These are phyloP conservation scores for Zelonia costaricensis DNA, from an alignment of 208 protist species.

Conservation along the genomic window DNA sequence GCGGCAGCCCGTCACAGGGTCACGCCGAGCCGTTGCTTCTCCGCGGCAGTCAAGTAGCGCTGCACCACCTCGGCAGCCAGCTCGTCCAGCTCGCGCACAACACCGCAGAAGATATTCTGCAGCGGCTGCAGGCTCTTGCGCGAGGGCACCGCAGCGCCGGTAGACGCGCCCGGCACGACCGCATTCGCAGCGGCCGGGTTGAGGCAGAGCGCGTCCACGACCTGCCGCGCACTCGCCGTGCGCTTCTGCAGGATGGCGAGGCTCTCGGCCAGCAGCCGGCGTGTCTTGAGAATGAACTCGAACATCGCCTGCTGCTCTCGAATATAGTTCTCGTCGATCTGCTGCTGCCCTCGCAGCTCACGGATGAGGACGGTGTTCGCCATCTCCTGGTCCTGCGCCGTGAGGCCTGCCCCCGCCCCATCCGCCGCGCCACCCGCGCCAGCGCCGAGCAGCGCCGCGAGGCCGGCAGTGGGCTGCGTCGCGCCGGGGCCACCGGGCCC, in stretches of 20 bases:
- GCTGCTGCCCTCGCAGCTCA: slow-evolving; percentile 32
- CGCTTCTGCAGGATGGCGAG: slow-evolving; percentile 58
- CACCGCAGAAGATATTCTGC: slow-evolving; percentile 41
- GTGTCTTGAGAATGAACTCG: slow-evolving; percentile 86
- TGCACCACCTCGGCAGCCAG: slow-evolving; percentile 48
- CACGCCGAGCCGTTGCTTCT: slow-evolving; percentile 71
- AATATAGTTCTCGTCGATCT: slow-evolving; percentile 54
- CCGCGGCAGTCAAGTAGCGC: slow-evolving; percentile 50
- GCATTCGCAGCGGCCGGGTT: slow-evolving; percentile 12
- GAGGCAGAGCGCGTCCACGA: slow-evolving; percentile 56
- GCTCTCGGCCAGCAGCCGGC: slow-evolving; percentile 63
- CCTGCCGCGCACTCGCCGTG: slow-evolving; percentile 58
- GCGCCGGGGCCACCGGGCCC: not conserved
- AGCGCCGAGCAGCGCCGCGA: not conserved
- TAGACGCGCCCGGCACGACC: not conserved
- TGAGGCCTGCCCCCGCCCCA: not conserved
- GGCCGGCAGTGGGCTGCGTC: not conserved
- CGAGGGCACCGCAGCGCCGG: not conserved
- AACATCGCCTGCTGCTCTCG: slow-evolving; percentile 71
- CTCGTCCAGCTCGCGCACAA: slow-evolving; percentile 66
- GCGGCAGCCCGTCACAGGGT: not conserved
- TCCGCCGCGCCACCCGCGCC: not conserved
- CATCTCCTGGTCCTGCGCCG: slow-evolving; percentile 17
- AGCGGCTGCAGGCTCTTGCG: slow-evolving; percentile 30
- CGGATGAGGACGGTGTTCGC: slow-evolving; percentile 26